Conservation (phyloP, 2,329 filamentous ascomycete species). For the Lecanoromycetidae sp. region DNA sequence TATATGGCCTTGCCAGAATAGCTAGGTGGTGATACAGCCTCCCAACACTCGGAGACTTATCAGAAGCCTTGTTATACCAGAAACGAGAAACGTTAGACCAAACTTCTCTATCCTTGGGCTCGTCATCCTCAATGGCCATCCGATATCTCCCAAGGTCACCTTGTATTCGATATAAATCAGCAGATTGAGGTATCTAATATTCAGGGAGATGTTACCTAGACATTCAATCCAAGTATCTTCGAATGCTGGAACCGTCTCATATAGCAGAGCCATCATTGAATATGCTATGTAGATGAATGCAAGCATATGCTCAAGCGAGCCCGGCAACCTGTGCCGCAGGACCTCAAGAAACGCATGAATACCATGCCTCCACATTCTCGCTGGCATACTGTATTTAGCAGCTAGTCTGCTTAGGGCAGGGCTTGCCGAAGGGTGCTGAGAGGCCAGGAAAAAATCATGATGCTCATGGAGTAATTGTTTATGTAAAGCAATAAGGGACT, state of each 20-base stretch:
- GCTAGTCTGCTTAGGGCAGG: constrained; percentile 56
- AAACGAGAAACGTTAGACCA: constrained; percentile 71
- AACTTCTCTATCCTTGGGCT: constrained; percentile 59
- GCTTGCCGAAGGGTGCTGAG: constrained; percentile 70
- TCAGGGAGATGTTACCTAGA: constrained; percentile 28
- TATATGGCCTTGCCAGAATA: constrained; percentile 46
- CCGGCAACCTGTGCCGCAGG: constrained; percentile 59
- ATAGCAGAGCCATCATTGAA: constrained; percentile 74
- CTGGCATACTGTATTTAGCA: constrained; percentile 79
- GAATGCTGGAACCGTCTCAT: constrained; percentile 74
- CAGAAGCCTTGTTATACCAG: constrained; percentile 77
- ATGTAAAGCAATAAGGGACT: constrained; percentile 70
- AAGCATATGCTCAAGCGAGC: constrained; percentile 76
- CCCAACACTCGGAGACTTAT: constrained; percentile 62
- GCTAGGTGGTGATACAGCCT: constrained; percentile 81
- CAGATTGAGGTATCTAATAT: background rate
- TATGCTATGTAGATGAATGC: constrained; percentile 83
- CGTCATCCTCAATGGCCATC: constrained; percentile 84
- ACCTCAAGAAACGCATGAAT: constrained; percentile 79
- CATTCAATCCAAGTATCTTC: constrained; percentile 91
- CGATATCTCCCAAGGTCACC: constrained; percentile 75
- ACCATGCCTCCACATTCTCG: constrained; percentile 84
- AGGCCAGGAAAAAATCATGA: constrained; percentile 76
- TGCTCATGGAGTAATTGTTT: constrained; percentile 70
- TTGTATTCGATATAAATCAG: background rate